A percentile compares a stretch with the other conserved stretches of the same genome.
phyloP scores from a whole-genome alignment of 148 eudicot genomes.

The Chenopodium berlandieri region DNA sequence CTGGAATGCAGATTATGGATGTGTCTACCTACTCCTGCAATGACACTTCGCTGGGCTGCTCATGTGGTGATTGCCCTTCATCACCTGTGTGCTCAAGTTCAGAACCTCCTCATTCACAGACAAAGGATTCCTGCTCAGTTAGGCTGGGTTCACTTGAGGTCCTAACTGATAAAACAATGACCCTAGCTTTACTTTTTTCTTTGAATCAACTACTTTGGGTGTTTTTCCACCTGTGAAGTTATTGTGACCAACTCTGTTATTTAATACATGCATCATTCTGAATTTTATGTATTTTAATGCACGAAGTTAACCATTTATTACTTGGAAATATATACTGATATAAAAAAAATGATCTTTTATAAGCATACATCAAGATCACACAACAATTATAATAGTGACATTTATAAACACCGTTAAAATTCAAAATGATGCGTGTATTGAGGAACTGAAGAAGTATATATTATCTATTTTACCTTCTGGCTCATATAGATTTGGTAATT shows the following conservation, averaged over 20 bases:
- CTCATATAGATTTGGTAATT: conserved; percentile 5
- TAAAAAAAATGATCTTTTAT: too few species aligned
- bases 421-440: too few species aligned
- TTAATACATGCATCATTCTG: too few species aligned
- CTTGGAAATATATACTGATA: too few species aligned
- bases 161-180: not conserved
- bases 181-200: conserved; percentile 4
- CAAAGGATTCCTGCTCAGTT: conserved; percentile 49
- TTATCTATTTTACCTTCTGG: conserved; percentile 12
- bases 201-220: conserved; percentile 2
- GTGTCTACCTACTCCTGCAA: conserved; percentile 63
- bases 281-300: too few species aligned
- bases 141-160: conserved; percentile 56
- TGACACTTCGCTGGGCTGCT: conserved; percentile 70
- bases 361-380: too few species aligned
- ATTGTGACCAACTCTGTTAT: not conserved
- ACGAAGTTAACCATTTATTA: too few species aligned
- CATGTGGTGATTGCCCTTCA: conserved; percentile 80
- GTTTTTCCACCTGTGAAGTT: not conserved
- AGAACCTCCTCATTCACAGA: conserved; percentile 61
- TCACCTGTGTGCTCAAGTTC: conserved; percentile 52
- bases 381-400: too few species aligned
- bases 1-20: conserved; percentile 60
- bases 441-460: not conserved
- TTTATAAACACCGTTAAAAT: too few species aligned